Evolutionary conservation across 495 filamentous ascomycete genomes (phyloP), one percentile per base, ranked within the genome.

Genomic region (Sabuloglossum arenarium): DNA sequence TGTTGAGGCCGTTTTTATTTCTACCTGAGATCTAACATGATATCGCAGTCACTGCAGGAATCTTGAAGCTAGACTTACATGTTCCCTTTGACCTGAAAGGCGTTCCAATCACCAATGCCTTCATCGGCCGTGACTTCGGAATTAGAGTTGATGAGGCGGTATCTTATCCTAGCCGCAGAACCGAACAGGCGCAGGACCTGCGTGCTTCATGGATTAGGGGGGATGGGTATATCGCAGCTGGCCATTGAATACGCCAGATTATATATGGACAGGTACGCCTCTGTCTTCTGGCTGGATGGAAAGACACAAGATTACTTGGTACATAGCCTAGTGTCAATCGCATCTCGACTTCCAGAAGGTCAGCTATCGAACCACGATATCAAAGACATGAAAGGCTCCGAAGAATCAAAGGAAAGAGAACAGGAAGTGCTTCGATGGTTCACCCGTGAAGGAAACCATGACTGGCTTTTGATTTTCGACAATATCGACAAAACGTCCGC

Each of bases 391-490:
- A 53, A 53, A 21, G 28, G 23, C 4, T 1, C 10, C 4, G 21
- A 53, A 5, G 28, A 34, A 30, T 34, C 21, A 19, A 53, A 30
- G 28, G 19, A 34, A 16, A 23, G 50, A 28, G 28, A 16, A 4
- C 50, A 53, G 19, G 50, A 34, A 1, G 28, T 53, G 8, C 31
- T 30, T n/a, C 12, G 8, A 53, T 53, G 50, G 50, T 30, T 53
- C 11, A 11, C 11, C 11, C 19, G 24, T 3, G 14, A 30, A 53
- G 58, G 50, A 10, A 61, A 61, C 24, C 4, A 9, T 1, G 14
- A 37, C 3, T 61, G 59, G 59, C 19, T 60, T 23, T 43, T 61
- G 11, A 30, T 61, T 11, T 46, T 61, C 19, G 58, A 61, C 16
- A 61, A 61, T 50, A 24, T 53, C 16, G 59, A 61, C 21, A 49